phyloP scores from a whole-genome alignment of 1,139 yeast species.

The Kodamaea plutei region DNA sequence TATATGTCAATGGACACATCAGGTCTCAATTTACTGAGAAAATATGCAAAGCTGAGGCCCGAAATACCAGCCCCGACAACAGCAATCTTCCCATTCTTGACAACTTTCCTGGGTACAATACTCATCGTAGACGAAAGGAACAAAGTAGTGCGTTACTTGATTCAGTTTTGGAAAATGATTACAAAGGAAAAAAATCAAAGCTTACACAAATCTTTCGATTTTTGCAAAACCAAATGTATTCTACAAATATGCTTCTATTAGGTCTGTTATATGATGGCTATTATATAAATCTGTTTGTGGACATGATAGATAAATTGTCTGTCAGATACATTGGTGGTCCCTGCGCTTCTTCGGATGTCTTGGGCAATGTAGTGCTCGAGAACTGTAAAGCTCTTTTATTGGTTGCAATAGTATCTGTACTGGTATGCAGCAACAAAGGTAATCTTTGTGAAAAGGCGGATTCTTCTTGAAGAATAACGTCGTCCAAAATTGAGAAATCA shows the following conservation, averaged over 20 bases:
- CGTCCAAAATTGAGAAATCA: not conserved
- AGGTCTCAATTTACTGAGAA: slow-evolving; percentile 63
- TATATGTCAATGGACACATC: slow-evolving; percentile 61
- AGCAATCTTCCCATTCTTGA: too few species aligned
- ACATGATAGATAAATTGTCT: slow-evolving; percentile 8
- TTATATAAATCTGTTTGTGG: too few species aligned
- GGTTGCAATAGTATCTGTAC: slow-evolving; percentile 20
- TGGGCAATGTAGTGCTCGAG: slow-evolving; percentile 6
- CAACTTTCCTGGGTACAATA: too few species aligned
- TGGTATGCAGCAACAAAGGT: slow-evolving; percentile 28
- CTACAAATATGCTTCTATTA: too few species aligned
- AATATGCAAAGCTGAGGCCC: slow-evolving; percentile 77
- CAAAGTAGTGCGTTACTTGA: too few species aligned
- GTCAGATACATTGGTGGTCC: slow-evolving; percentile 9
- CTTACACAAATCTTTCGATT: too few species aligned
- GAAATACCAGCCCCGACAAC: slow-evolving; percentile 87
- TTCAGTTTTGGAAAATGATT: too few species aligned
- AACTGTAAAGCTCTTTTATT: slow-evolving; percentile 4
- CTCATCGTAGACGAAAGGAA: too few species aligned
- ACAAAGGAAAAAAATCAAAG: too few species aligned
- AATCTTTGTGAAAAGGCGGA: slow-evolving; percentile 27
- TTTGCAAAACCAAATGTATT: too few species aligned
- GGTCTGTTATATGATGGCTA: too few species aligned
- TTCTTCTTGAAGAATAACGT: slow-evolving; percentile 13
- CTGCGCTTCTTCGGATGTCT: slow-evolving; percentile 8